Evolutionary conservation across 352 stramenopile species (phyloP).

Genomic region (Globisporangium megalacanthum): DNA sequence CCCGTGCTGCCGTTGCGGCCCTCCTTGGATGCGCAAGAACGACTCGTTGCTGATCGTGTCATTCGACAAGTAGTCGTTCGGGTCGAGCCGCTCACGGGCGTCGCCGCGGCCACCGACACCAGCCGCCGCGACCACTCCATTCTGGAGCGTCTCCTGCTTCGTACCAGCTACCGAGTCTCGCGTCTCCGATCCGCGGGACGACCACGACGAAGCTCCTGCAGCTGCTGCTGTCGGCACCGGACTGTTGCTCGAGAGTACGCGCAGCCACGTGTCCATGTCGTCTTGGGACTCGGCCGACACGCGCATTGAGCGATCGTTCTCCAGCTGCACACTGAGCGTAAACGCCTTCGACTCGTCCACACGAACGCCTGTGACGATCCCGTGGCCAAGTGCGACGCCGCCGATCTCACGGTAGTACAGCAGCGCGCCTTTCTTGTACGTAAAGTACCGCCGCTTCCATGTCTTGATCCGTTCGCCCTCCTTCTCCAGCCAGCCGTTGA

Average conservation of each 20-base stretch:
- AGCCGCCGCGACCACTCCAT: slow-evolving; percentile 2
- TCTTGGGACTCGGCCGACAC: slow-evolving; percentile 23
- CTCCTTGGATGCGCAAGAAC: slow-evolving; percentile 38
- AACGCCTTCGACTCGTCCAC: slow-evolving; percentile 42
- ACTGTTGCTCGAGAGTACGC: slow-evolving; percentile 23
- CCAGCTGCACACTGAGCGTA: slow-evolving; percentile 41
- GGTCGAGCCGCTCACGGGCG: slow-evolving; percentile 26
- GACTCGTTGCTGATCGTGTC: slow-evolving; percentile 75
- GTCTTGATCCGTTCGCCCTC: slow-evolving; percentile 73
- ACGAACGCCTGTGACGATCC: slow-evolving; percentile 35
- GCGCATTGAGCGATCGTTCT: slow-evolving; percentile 25
- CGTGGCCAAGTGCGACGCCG: slow-evolving; percentile 52
- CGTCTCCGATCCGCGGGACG: not conserved
- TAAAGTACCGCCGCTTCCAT: slow-evolving; percentile 76
- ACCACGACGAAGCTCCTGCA: not conserved
- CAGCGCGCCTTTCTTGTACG: slow-evolving; percentile 55
- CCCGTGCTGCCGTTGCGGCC: slow-evolving; percentile 15
- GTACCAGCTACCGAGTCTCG: not conserved
- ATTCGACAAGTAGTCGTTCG: slow-evolving; percentile 57
- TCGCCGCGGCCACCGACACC: slow-evolving; percentile 17
- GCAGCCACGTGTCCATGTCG: slow-evolving; percentile 44
- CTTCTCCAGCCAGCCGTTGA: slow-evolving; percentile 74
- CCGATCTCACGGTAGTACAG: slow-evolving; percentile 71
- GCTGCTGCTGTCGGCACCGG: not conserved
- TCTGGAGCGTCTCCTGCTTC: not conserved